A percentile compares a stretch with the other conserved stretches of the same genome.
phyloP scores from a whole-genome alignment of 345 rosid species.

The Excoecaria cochinchinensis region DNA sequence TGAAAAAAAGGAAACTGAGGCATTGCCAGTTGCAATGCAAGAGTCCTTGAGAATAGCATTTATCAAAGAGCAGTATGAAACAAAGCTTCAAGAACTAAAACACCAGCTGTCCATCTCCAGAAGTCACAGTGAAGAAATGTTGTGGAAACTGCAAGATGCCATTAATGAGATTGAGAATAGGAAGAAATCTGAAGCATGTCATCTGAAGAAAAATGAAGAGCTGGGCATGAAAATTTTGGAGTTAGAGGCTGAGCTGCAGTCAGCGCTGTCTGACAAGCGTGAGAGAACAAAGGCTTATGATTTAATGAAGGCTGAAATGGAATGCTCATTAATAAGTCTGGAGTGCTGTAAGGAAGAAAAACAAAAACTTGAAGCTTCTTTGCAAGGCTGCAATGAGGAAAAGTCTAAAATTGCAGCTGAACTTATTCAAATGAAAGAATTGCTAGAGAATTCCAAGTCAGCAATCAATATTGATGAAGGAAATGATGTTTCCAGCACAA shows the following conservation, averaged over 20 bases:
- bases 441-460: conserved; percentile 38
- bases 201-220: conserved; percentile 77
- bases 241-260: conserved; percentile 71
- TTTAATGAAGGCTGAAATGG: conserved; percentile 87
- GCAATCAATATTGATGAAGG: conserved; percentile 28
- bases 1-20: conserved; percentile 54
- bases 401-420: conserved; percentile 58
- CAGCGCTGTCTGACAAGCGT: conserved; percentile 60
- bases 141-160: conserved; percentile 89
- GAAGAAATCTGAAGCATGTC: conserved; percentile 75
- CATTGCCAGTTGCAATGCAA: conserved; percentile 60
- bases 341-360: conserved; percentile 99
- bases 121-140: conserved; percentile 88
- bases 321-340: conserved; percentile 86
- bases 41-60: conserved; percentile 96
- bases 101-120: conserved; percentile 82
- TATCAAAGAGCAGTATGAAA: conserved; percentile 91
- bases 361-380: conserved; percentile 62
- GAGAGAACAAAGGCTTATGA: conserved; percentile 72
- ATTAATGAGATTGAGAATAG: conserved; percentile 75
- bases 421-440: conserved; percentile 47
- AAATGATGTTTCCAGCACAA: conserved; percentile 23
- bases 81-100: conserved; percentile 77
- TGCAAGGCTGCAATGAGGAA: conserved; percentile 61
- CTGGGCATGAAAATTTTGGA: conserved; percentile 65